Conservation (phyloP, 495 filamentous ascomycete species). For the Podospora bellae-mahoneyi region DNA sequence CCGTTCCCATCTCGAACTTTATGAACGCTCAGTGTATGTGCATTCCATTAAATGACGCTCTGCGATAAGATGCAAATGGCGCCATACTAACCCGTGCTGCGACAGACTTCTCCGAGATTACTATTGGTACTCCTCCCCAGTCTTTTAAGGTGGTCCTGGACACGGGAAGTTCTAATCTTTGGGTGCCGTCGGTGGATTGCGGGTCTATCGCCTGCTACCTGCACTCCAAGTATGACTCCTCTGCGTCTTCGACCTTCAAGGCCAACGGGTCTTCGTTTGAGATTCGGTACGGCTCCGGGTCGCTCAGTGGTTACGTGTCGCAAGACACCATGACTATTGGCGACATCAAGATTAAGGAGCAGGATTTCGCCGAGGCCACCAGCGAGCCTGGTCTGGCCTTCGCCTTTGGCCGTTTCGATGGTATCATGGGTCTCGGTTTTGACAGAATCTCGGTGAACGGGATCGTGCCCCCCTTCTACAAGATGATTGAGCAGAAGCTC, state of each 20-base stretch:
- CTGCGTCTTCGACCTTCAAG: constrained; percentile 85
- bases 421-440: constrained; percentile 93
- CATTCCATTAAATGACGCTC: background rate
- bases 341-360: constrained; percentile 78
- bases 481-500: constrained; percentile 82
- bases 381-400: constrained; percentile 93
- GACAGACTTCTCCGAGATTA: constrained; percentile 93
- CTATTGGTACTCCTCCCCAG: constrained; percentile 88
- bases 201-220: constrained; percentile 98
- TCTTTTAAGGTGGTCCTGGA: constrained; percentile 98
- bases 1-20: constrained; percentile 92
- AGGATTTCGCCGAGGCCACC: constrained; percentile 95
- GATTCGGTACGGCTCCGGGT: constrained; percentile 95
- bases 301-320: constrained; percentile 90
- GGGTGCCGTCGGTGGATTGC: constrained; percentile 90
- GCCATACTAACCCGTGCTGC: background rate
- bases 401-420: constrained; percentile 96
- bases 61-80: background rate
- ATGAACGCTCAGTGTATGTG: constrained; percentile 95
- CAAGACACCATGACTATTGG: constrained; percentile 82
- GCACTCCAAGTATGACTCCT: constrained; percentile 93
- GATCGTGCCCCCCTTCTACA: constrained; percentile 94
- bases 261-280: constrained; percentile 88
- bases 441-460: constrained; percentile 94
- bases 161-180: constrained; percentile 98